Conservation (phyloP, 192 early-diverging fungal genomes). For the Chytriomyces confervae region DNA sequence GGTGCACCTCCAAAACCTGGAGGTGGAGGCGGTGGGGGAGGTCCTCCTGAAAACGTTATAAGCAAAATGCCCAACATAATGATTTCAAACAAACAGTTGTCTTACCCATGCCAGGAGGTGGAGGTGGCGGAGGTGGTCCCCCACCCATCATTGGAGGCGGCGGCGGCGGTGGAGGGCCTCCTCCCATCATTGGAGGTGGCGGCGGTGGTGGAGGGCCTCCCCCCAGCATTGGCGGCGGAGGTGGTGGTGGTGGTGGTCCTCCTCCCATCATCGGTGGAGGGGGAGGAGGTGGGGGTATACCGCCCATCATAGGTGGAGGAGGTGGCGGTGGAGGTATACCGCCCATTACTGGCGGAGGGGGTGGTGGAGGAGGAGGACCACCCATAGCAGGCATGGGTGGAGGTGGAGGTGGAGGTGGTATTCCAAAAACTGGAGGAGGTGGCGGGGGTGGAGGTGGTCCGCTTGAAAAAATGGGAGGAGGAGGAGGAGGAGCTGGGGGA, state of each 20-base stretch:
- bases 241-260: conserved; percentile 39
- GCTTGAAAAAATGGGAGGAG: not conserved
- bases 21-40: conserved; percentile 51
- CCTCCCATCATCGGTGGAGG: conserved; percentile 42
- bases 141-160: conserved; percentile 36
- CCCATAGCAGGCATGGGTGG: conserved; percentile 11
- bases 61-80: not conserved
- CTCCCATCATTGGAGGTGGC: conserved; percentile 20
- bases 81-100: not conserved
- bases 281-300: conserved; percentile 40
- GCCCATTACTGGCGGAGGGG: conserved; percentile 39
- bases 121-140: conserved; percentile 45
- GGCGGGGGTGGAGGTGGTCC: conserved; percentile 45
- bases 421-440: conserved; percentile 32
- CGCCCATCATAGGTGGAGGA: conserved; percentile 44
- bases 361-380: conserved; percentile 45
- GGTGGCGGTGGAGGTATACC: conserved; percentile 45
- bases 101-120: conserved; percentile 48
- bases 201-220: conserved; percentile 31
- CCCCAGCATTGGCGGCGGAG: conserved; percentile 21
- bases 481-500: conserved; percentile 16
- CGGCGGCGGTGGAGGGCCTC: conserved; percentile 36
- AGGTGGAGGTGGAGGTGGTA: conserved; percentile 21
- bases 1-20: conserved; percentile 34
- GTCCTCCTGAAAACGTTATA: not conserved